phyloP scores from a whole-genome alignment of 2,329 filamentous ascomycete genomes.

The Gnomoniopsis sp. region DNA sequence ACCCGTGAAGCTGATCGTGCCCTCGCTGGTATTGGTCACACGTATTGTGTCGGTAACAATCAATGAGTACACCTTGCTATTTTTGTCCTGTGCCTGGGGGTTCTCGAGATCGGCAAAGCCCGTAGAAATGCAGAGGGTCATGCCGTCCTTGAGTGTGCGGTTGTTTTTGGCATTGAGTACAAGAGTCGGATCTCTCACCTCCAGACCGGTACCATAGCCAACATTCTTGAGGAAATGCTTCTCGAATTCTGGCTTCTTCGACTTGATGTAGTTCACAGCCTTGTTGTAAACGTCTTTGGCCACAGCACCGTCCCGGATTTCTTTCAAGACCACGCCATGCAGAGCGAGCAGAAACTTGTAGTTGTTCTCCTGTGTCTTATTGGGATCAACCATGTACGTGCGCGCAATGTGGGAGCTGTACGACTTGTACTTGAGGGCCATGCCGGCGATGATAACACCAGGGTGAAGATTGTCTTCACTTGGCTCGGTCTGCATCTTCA shows the following conservation, averaged over 20 bases:
- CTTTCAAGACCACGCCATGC: constrained; percentile 86
- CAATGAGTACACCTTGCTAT: constrained; percentile 83
- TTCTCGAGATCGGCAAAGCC: constrained; percentile 90
- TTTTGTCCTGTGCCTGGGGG: constrained; percentile 81
- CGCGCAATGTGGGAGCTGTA: constrained; percentile 91
- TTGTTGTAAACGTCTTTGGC: constrained; percentile 92
- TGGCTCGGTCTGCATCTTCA: constrained; percentile 74
- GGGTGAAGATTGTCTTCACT: constrained; percentile 82
- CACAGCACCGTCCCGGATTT: constrained; percentile 79
- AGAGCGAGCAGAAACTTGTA: constrained; percentile 85
- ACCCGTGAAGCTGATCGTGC: constrained; percentile 80
- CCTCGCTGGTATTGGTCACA: constrained; percentile 69
- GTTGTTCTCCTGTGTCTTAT: constrained; percentile 90
- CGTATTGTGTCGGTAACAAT: constrained; percentile 91
- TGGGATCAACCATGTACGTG: constrained; percentile 95
- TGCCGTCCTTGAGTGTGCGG: constrained; percentile 84
- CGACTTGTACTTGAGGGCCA: constrained; percentile 92
- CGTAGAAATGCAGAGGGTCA: constrained; percentile 90
- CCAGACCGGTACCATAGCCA: constrained; percentile 88
- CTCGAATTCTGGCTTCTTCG: constrained; percentile 92
- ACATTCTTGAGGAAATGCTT: constrained; percentile 93
- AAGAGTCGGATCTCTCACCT: constrained; percentile 80
- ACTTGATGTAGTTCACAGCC: constrained; percentile 73
- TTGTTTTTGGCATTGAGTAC: constrained; percentile 83
- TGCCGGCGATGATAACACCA: constrained; percentile 87